These are phyloP conservation scores for Coemansia reversa DNA, from an alignment of 192 early-diverging fungal genomes.

Conservation along the genomic window DNA sequence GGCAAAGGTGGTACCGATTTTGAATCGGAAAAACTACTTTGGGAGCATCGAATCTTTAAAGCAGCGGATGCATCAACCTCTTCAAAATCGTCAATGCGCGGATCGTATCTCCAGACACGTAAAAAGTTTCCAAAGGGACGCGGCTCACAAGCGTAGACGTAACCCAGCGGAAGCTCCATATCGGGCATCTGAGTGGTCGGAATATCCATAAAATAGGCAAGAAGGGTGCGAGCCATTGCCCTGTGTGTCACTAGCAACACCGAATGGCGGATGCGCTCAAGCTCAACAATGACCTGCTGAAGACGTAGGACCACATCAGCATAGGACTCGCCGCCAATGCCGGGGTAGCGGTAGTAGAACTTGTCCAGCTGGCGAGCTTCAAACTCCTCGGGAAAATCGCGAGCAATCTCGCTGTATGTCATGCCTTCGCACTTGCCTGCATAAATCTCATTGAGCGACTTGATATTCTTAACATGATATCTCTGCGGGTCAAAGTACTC, in stretches of 20 bases:
- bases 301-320: slow-evolving; percentile 91
- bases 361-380: slow-evolving; percentile 79
- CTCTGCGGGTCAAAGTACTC: slow-evolving; percentile 74
- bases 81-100: slow-evolving; percentile 34
- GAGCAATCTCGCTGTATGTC: slow-evolving; percentile 79
- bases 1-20: slow-evolving; percentile 27
- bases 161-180: slow-evolving; percentile 77
- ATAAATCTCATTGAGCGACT: slow-evolving; percentile 92
- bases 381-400: slow-evolving; percentile 77
- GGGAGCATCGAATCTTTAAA: slow-evolving; percentile 44
- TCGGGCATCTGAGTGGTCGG: slow-evolving; percentile 78
- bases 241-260: slow-evolving; percentile 90
- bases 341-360: slow-evolving; percentile 92
- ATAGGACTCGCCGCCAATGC: slow-evolving; percentile 93
- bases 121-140: slow-evolving; percentile 76
- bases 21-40: slow-evolving; percentile 15
- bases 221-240: slow-evolving; percentile 84
- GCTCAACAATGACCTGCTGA: slow-evolving; percentile 90
- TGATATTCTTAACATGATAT: slow-evolving; percentile 77
- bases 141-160: slow-evolving; percentile 76
- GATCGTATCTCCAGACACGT: slow-evolving; percentile 40
- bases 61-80: slow-evolving; percentile 37
- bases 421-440: slow-evolving; percentile 79
- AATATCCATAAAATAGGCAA: slow-evolving; percentile 87
- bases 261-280: slow-evolving; percentile 88